These are phyloP conservation scores for Vigna hirtella DNA, from an alignment of 306 rosid species.

Conservation along the genomic window DNA sequence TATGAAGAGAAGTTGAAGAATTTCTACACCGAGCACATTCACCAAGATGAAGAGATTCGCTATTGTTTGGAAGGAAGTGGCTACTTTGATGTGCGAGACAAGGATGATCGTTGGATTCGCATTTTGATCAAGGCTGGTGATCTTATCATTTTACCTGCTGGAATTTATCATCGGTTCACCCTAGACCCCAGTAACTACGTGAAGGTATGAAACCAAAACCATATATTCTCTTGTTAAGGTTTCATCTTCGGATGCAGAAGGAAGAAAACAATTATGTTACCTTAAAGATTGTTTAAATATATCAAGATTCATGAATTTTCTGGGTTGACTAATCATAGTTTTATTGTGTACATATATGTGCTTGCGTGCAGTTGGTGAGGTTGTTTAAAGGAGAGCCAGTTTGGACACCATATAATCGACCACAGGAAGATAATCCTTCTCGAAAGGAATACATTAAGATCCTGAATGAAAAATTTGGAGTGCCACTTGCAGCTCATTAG, in stretches of 20 bases:
- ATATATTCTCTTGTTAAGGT: neutral
- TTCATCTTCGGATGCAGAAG: neutral
- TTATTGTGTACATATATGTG: neutral
- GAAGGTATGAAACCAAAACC: slow-evolving; percentile 56
- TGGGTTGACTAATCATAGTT: slow-evolving; percentile 12
- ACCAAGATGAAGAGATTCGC: slow-evolving; percentile 92
- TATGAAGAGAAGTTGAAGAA: slow-evolving; percentile 84
- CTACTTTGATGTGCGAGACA: slow-evolving; percentile 85
- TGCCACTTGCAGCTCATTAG: slow-evolving; percentile 72
- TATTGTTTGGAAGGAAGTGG: slow-evolving; percentile 90
- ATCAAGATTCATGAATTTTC: neutral
- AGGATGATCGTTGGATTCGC: slow-evolving; percentile 85
- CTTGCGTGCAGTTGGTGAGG: slow-evolving; percentile 73
- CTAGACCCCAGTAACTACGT: slow-evolving; percentile 76
- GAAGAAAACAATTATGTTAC: neutral
- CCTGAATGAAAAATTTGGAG: slow-evolving; percentile 59
- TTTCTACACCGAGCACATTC: slow-evolving; percentile 94
- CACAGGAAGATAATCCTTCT: slow-evolving; percentile 89
- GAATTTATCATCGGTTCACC: slow-evolving; percentile 94
- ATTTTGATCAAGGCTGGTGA: slow-evolving; percentile 86
- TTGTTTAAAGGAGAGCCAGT: slow-evolving; percentile 87
- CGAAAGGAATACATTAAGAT: slow-evolving; percentile 74
- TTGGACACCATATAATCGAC: slow-evolving; percentile 87
- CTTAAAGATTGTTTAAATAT: neutral
- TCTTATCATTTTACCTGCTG: slow-evolving; percentile 94